Conservation (phyloP, 2,329 filamentous ascomycete genomes). For the Trichoderma aggressivum region DNA sequence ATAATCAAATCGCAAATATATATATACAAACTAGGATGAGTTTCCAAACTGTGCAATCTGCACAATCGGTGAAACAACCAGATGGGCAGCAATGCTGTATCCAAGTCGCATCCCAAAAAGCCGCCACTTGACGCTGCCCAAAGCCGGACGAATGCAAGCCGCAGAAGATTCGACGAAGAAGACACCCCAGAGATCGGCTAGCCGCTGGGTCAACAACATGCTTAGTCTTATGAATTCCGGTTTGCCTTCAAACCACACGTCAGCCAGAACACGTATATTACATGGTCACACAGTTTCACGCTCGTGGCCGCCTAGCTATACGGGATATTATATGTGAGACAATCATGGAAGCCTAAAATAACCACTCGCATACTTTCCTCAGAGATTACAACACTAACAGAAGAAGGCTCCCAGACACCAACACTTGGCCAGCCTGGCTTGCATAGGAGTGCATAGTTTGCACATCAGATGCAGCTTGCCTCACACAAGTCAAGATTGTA, state of each 20-base stretch:
- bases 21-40: no score
- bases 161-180: not conserved
- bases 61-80: not conserved
- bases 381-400: not conserved
- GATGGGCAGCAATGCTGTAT: not conserved
- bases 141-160: not conserved
- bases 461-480: not conserved
- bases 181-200: not conserved
- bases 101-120: not conserved
- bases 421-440: not conserved
- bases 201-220: not conserved
- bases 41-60: not conserved
- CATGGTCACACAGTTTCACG: constrained; percentile 14
- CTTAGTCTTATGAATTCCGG: not conserved
- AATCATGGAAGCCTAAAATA: constrained; percentile 14
- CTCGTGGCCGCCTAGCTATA: not conserved
- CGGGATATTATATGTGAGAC: constrained; percentile 15
- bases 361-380: not conserved
- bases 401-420: not conserved
- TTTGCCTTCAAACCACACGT: not conserved
- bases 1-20: not conserved
- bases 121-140: not conserved
- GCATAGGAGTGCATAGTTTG: not conserved
- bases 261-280: not conserved
- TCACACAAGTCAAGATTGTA: not conserved